Percentiles rank a stretch among this genome's conserved stretches.
Evolutionary conservation across 2,329 filamentous ascomycete genomes (phyloP).

Genomic region (Arachnopeziza araneosa): DNA sequence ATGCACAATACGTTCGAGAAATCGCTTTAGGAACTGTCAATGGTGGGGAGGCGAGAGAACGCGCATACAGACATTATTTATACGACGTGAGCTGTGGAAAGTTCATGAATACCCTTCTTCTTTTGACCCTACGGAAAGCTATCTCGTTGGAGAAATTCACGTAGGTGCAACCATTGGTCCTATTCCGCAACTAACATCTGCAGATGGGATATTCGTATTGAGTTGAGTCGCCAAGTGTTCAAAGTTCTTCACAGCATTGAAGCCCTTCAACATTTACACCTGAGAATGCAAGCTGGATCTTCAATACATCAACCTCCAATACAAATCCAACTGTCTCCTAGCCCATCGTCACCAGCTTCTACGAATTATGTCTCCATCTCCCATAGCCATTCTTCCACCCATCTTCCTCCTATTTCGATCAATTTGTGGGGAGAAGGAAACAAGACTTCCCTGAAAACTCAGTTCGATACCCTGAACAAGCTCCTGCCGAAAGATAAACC

Average conservation of each 20-base stretch:
- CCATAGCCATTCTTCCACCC: neutral
- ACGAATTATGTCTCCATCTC: neutral
- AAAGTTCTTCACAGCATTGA: slow-evolving; percentile 48
- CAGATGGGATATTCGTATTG: slow-evolving; percentile 60
- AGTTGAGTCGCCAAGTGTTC: slow-evolving; percentile 54
- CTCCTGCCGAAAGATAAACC: slow-evolving; percentile 24
- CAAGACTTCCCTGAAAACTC: slow-evolving; percentile 9
- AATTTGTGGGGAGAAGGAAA: neutral
- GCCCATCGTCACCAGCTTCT: slow-evolving; percentile 1
- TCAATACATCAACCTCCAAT: slow-evolving; percentile 49
- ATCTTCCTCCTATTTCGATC: neutral
- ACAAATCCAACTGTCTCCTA: slow-evolving; percentile 30
- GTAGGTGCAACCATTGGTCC: slow-evolving; percentile 32
- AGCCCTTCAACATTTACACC: slow-evolving; percentile 47
- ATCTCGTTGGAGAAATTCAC: slow-evolving; percentile 50
- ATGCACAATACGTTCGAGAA: slow-evolving; percentile 51
- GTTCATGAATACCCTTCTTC: slow-evolving; percentile 57
- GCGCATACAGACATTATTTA: slow-evolving; percentile 48
- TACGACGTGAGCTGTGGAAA: slow-evolving; percentile 54
- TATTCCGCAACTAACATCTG: slow-evolving; percentile 1
- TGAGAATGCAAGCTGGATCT: slow-evolving; percentile 53
- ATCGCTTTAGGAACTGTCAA: slow-evolving; percentile 51
- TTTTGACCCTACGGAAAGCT: slow-evolving; percentile 50
- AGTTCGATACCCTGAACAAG: slow-evolving; percentile 4
- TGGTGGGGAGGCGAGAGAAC: slow-evolving; percentile 47